phyloP scores from a whole-genome alignment of 1,284 basidiomycete species.

The Sanguinoderma infundibulare region DNA sequence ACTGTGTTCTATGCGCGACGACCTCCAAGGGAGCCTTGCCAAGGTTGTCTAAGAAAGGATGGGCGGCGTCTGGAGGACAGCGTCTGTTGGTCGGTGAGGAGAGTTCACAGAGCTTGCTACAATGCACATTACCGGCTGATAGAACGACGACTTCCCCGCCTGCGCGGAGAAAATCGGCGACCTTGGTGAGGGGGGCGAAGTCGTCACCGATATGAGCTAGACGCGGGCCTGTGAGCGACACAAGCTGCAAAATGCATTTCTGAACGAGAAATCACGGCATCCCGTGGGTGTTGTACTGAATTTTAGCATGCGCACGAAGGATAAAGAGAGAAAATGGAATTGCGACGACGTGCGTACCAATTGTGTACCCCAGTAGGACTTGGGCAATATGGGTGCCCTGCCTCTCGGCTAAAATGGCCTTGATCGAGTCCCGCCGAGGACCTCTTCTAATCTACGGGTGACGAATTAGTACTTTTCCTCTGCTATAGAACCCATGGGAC shows the following conservation, averaged over 20 bases:
- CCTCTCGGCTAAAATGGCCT: conserved; percentile 84
- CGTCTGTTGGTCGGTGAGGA: background rate
- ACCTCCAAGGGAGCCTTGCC: conserved; percentile 97
- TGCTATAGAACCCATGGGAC: conserved; percentile 31
- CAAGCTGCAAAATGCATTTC: background rate
- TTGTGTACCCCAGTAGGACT: conserved; percentile 84
- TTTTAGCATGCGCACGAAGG: background rate
- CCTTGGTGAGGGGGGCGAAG: conserved; percentile 94
- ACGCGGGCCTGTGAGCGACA: background rate
- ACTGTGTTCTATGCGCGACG: conserved; percentile 87
- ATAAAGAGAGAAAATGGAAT: background rate
- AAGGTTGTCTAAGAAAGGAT: conserved; percentile 98
- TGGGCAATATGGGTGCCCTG: conserved; percentile 70
- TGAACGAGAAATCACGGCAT: conserved; percentile 69
- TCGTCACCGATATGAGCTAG: conserved; percentile 97
- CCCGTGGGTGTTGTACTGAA: conserved; percentile 73
- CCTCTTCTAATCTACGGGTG: conserved; percentile 86
- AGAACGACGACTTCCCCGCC: conserved; percentile 92
- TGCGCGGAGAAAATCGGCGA: conserved; percentile 94
- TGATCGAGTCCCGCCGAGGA: conserved; percentile 87
- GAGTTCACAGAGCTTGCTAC: background rate
- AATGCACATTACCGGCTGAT: conserved; percentile 70
- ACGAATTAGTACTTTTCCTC: conserved; percentile 86
- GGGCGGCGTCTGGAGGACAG: conserved; percentile 76
- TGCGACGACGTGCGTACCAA: too few relatives aligned